These are phyloP conservation scores for Tulasnella sp. DNA, from an alignment of 768 basidiomycete genomes.

Conservation along the genomic window DNA sequence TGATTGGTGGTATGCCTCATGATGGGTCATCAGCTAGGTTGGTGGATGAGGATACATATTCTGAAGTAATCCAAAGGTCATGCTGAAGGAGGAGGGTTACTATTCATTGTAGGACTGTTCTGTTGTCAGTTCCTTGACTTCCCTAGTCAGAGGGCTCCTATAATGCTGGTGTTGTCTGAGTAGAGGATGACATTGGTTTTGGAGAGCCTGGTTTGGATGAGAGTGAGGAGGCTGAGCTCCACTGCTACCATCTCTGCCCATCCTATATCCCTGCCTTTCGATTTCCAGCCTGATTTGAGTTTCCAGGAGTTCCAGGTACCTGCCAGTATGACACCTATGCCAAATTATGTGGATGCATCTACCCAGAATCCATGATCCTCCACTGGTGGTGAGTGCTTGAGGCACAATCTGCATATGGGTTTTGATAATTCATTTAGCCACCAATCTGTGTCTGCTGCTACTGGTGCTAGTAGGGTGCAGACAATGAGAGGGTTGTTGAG, in stretches of 20 bases:
- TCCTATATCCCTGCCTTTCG: background rate
- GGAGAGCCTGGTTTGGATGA: background rate
- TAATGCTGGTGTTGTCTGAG: background rate
- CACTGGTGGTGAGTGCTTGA: background rate
- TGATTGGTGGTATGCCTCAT: background rate
- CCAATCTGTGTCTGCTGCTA: background rate
- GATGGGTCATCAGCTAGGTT: background rate
- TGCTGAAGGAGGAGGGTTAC: background rate
- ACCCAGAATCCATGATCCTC: background rate
- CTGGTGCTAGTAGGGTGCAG: background rate
- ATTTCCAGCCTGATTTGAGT: background rate
- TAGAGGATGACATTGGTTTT: background rate
- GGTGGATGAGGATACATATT: background rate
- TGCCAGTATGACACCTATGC: background rate
- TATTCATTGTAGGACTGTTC: background rate
- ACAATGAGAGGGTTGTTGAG: constrained; percentile 17
- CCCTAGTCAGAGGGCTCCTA: background rate
- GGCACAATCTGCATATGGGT: background rate
- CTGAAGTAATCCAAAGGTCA: background rate
- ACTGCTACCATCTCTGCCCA: constrained; percentile 11
- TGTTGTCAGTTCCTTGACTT: background rate
- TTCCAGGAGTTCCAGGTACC: background rate
- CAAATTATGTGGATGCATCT: constrained; percentile 3
- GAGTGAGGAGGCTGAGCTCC: background rate
- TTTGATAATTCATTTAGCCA: background rate